phyloP scores from a whole-genome alignment of 2,329 filamentous ascomycete genomes.

The Aureobasidium sp. region DNA sequence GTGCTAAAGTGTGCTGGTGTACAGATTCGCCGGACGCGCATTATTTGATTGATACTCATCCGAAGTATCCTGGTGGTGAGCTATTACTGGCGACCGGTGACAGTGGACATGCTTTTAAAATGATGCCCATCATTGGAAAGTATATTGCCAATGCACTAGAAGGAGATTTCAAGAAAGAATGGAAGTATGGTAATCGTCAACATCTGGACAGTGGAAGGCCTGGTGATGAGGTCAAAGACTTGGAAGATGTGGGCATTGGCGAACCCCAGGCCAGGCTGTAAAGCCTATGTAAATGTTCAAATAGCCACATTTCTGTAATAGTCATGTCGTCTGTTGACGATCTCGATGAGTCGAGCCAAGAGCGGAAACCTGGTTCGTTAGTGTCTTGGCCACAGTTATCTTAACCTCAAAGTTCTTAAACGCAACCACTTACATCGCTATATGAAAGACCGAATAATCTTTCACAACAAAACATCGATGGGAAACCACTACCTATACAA shows the following conservation, averaged over 20 bases:
- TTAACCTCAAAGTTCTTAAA: too few species aligned
- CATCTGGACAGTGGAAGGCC: slow-evolving; percentile 5
- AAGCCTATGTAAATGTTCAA: too few species aligned
- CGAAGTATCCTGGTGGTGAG: slow-evolving; percentile 30
- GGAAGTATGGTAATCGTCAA: slow-evolving; percentile 8
- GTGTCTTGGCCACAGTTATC: background rate
- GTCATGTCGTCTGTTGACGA: too few species aligned
- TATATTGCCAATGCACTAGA: slow-evolving; percentile 45
- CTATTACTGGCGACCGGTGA: slow-evolving; percentile 45
- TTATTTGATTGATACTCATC: slow-evolving; percentile 47
- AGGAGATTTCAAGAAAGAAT: slow-evolving; percentile 22
- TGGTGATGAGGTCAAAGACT: slow-evolving; percentile 18
- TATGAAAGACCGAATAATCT: background rate
- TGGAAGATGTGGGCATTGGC: slow-evolving; percentile 18
- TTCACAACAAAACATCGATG: background rate
- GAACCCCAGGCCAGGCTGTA: background rate
- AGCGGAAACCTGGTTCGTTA: background rate
- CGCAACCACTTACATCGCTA: too few species aligned
- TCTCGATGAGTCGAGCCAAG: background rate
- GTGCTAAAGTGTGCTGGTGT: slow-evolving; percentile 51
- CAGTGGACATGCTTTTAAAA: slow-evolving; percentile 48
- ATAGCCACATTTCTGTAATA: background rate
- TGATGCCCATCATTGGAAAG: slow-evolving; percentile 45
- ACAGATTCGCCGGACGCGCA: slow-evolving; percentile 49
- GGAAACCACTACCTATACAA: background rate